Evolutionary conservation across 305 asterid species (phyloP), one percentile per base, ranked within the genome.

Genomic region (Fraxinus baroniana): DNA sequence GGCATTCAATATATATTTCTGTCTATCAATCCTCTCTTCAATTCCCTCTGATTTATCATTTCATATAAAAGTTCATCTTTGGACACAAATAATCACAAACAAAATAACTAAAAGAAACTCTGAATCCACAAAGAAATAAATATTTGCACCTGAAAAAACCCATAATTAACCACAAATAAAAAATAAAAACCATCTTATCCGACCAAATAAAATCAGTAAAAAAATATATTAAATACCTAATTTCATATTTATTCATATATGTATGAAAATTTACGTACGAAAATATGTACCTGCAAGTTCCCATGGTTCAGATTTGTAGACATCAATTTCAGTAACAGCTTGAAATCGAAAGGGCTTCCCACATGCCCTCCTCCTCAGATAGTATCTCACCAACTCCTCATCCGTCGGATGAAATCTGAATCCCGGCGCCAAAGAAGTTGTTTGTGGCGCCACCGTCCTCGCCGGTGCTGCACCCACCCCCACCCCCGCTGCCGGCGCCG

Each of bases 401-500:
- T 93, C 97, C 4, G 97, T 91, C 4, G 97, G 97, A 81, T 93
- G 97, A 82, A 93, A 93, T 92, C 97, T 87, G 81, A 93, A 93
- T 20, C 97, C 97, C 26, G 96, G 96, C 0, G 96, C 95, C 89
- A 93, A 79, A 1, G 93, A 87, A 17, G 93, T 89, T 80, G 95
- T 89, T 64, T 93, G 89, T 49, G 87, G 81, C 7, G 46, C 7
- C 88, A n/a, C n/a, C n/a, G n/a, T n/a, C n/a, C n/a, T n/a, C n/a
- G 39, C 8, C 28, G 75, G 37, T 2, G 75, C 20, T 26, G 75
- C 39, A 12, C 35, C 73, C 73, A n/a, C n/a, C n/a, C n/a, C n/a
- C n/a, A n/a, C n/a, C n/a, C n/a, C n/a, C n/a, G n/a, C n/a, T n/a
- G n/a, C n/a, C n/a, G n/a, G n/a, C n/a, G 78, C 93, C 84, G 66